Evolutionary conservation across 2,329 filamentous ascomycete genomes (phyloP), one percentile per base, ranked within the genome.

Genomic region (Aspergillus costaricaensis): DNA sequence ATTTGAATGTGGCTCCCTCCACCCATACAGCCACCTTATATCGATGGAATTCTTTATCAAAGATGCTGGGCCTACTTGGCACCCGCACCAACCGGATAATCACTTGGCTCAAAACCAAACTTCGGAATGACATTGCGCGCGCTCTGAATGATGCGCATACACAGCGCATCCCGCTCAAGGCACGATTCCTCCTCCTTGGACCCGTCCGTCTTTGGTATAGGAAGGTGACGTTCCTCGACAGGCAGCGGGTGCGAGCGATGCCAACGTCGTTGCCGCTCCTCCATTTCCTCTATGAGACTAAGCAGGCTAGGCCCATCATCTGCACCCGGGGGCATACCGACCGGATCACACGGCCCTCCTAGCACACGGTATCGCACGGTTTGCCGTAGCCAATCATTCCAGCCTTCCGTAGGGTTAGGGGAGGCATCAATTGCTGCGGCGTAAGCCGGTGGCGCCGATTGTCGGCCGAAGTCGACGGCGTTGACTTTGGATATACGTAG

Each of bases 241-340:
- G 59, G 21, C 2, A 68, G 47, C 3, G 70, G 69, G 48, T 70
- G 69, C 12, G 68, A 66, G 44, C 63, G 62, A 71, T 81, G 79
- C 75, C 77, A 79, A 59, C 69, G 71, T 17, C 73, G 74, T 61
- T 81, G 79, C 14, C 79, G 76, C 32, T 72, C 64, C 51, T 80
- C 78, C 57, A 81, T 68, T 55, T 78, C 77, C 48, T 72, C 67
- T 36, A 79, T 72, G 15, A 80, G 70, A 8, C 72, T 70, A 5
- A 78, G 63, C 2, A 81, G 59, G 47, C 68, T 74, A 7, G 74
- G 78, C 47, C 67, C 69, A 53, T 68, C 67, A 9, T 67, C 67
- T n/a, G 72, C 70, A 65, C 72, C 77, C 38, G 62, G 65, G 10
- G 58, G 65, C 19, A 60, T 56, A 8, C 70, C 65, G 6, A 62